Conservation (phyloP, 352 stramenopile species). For the Halophytophthora batemanensis region DNA sequence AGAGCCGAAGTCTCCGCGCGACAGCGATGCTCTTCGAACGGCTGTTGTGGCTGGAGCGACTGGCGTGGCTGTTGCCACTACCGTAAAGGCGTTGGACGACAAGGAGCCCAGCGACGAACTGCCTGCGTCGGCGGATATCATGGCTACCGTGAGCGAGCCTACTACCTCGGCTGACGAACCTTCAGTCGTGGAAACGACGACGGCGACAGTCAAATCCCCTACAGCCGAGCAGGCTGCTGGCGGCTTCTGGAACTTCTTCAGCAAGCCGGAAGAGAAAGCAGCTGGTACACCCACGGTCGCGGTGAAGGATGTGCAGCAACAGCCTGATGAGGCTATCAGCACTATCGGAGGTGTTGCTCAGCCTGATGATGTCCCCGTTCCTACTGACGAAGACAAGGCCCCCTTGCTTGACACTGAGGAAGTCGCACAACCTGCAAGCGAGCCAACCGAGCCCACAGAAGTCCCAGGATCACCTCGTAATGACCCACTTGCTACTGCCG, state of each 20-base stretch:
- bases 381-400: too few relatives aligned
- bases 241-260: constrained; percentile 20
- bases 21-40: not conserved
- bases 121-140: not conserved
- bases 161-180: constrained; percentile 6
- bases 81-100: not conserved
- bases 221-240: not conserved
- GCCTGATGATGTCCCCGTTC: too few relatives aligned
- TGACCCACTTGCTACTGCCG: not conserved
- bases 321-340: not conserved
- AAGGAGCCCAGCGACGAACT: not conserved
- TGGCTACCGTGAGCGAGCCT: not conserved
- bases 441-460: not conserved
- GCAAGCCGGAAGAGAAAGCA: constrained; percentile 5
- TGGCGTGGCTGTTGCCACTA: not conserved
- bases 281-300: not conserved
- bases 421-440: too few relatives aligned
- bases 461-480: not conserved
- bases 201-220: not conserved
- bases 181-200: not conserved
- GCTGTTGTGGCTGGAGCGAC: constrained; percentile 1
- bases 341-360: too few relatives aligned
- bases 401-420: too few relatives aligned
- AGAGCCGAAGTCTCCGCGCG: not conserved
- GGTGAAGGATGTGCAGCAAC: not conserved